Percentiles rank a stretch among this genome's conserved stretches.
These are phyloP conservation scores for Dichomitus squalens DNA, from an alignment of 1,284 basidiomycete species.

Conservation along the genomic window DNA sequence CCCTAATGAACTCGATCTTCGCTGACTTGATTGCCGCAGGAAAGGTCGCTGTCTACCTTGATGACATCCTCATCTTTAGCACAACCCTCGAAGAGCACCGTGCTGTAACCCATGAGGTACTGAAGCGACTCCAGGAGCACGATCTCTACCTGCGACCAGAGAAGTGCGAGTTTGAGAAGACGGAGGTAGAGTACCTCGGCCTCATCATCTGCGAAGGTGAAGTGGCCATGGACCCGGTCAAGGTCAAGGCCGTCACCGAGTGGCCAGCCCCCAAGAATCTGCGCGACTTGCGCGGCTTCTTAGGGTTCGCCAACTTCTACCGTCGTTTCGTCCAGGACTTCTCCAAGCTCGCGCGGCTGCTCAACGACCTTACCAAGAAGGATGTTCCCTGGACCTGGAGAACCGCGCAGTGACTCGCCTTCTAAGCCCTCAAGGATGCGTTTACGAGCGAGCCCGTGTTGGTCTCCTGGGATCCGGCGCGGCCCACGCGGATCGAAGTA, in stretches of 20 bases:
- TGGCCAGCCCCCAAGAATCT: conserved; percentile 39
- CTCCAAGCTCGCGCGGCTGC: not conserved
- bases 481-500: too few species aligned
- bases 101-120: not conserved
- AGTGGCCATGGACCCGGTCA: conserved; percentile 40
- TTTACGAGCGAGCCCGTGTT: too few species aligned
- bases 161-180: conserved; percentile 28
- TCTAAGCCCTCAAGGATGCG: too few species aligned
- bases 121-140: not conserved
- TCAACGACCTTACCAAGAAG: conserved; percentile 30
- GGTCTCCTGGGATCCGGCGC: too few species aligned
- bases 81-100: not conserved
- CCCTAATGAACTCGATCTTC: conserved; percentile 28
- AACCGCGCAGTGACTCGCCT: not conserved
- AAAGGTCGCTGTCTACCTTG: conserved; percentile 27
- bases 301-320: conserved; percentile 49
- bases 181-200: conserved; percentile 40
- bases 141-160: not conserved
- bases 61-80: conserved; percentile 29
- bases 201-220: conserved; percentile 32
- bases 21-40: conserved; percentile 20
- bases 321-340: conserved; percentile 42
- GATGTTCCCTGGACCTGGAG: not conserved
- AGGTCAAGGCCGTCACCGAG: conserved; percentile 35
- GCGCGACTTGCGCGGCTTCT: conserved; percentile 36